A percentile compares a stretch with the other conserved stretches of the same genome.
Conservation (phyloP, 1,139 yeast genomes). For the Debaryomycetaceae sp. region DNA sequence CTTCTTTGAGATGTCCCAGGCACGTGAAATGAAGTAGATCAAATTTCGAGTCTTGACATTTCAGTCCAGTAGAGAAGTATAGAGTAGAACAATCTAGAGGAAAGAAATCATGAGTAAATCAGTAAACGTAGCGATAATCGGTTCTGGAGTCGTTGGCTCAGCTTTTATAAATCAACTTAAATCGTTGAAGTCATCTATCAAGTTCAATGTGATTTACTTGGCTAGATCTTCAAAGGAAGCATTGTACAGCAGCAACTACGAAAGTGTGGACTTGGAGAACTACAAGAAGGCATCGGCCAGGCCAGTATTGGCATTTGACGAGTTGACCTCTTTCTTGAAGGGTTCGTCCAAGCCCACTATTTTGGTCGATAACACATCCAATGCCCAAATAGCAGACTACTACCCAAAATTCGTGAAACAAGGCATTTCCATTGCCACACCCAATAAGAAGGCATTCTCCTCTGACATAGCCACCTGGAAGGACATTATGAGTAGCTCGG, state of each 20-base stretch:
- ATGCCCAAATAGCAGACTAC: slow-evolving; percentile 65
- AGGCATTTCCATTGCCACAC: slow-evolving; percentile 94
- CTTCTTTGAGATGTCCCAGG: background rate
- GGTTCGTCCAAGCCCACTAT: slow-evolving; percentile 73
- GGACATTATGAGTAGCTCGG: slow-evolving; percentile 56
- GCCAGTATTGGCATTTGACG: slow-evolving; percentile 52
- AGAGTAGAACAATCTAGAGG: background rate
- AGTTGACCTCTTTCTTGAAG: slow-evolving; percentile 59
- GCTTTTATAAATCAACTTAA: slow-evolving; percentile 67
- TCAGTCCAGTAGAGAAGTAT: background rate
- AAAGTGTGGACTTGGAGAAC: slow-evolving; percentile 59
- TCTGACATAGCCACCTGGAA: slow-evolving; percentile 74
- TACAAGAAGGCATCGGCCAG: slow-evolving; percentile 56
- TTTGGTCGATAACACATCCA: slow-evolving; percentile 91
- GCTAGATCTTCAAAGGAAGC: slow-evolving; percentile 72
- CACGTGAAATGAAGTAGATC: background rate
- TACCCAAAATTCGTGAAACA: slow-evolving; percentile 71
- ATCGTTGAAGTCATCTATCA: slow-evolving; percentile 58
- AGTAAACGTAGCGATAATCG: slow-evolving; percentile 78
- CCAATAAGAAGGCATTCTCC: slow-evolving; percentile 97
- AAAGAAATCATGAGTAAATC: slow-evolving; percentile 42
- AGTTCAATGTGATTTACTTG: slow-evolving; percentile 74
- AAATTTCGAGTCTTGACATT: background rate
- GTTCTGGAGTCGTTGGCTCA: slow-evolving; percentile 94
- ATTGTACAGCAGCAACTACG: slow-evolving; percentile 61